Base-by-base conservation (phyloP, 2,329 filamentous ascomycete genomes). In the Emmonsiellopsis sp. region DNA sequence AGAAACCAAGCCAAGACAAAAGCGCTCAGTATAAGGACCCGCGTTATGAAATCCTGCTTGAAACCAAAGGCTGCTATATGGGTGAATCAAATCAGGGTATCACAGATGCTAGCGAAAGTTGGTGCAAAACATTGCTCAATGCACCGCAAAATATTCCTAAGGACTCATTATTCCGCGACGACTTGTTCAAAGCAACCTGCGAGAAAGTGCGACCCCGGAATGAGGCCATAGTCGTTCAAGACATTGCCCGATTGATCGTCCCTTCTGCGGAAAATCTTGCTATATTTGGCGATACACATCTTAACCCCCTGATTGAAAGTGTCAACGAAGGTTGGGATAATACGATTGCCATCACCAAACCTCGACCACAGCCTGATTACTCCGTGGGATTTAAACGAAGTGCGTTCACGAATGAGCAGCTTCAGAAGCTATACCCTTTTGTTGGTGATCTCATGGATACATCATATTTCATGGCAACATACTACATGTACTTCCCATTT, bases 331-430 rank as follows among this genome's bases (percentile, higher is more conserved):
- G 63, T 52, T 76, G 73, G 73, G 67, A 67, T 51, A 71, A 68
- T 55, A 67, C 67, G 6, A 63, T 73, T 37, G 65, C 72, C 7
- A 41, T 76, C 11, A 64, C 56, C 30, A 61, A 61, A 1, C 57
- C 66, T 49, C 66, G 65, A 50, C 73, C 71, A 9, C 72, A 77
- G 59, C 73, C 73, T 1, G 71, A 76, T 59, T 76, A 73, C 57
- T 66, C 69, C 20, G 65, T 75, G 4, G 72, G 71, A 37, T 76
- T 77, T 57, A 62, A 50, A 43, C 62, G 66, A 5, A 42, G 34
- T 40, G 62, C 64, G 47, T 72, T 73, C 54, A 68, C 63, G 1
- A 55, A 63, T 8, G 59, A 63, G n/a, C 67, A 70, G 54, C 61
- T 67, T 15, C n/a, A 61, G 5, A 70, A 65, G 58, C 61, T 72